These are phyloP conservation scores for Dicorynia guianensis DNA, from an alignment of 306 rosid genomes.

Conservation along the genomic window DNA sequence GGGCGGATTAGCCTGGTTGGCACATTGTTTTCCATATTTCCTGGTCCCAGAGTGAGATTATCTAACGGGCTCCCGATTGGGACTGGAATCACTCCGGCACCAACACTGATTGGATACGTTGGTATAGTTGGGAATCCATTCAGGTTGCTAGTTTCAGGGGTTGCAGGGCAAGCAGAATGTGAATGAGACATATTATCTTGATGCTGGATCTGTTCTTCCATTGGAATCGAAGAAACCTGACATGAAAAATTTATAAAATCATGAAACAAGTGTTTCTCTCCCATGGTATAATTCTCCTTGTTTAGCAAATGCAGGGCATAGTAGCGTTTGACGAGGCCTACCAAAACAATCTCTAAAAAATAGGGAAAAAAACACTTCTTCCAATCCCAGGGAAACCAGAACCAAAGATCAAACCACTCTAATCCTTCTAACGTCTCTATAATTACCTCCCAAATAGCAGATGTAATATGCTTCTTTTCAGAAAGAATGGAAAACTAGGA, in stretches of 20 bases:
- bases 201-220: constrained; percentile 71
- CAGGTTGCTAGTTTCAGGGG: constrained; percentile 55
- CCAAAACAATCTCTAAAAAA: no score
- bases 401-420: constrained; percentile 12
- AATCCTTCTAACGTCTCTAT: constrained; percentile 13
- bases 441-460: constrained; percentile 1
- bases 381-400: constrained; percentile 16
- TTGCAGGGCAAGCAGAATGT: constrained; percentile 50
- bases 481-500: constrained; percentile 9
- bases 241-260: constrained; percentile 30
- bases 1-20: constrained; percentile 51
- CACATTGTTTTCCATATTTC: constrained; percentile 46
- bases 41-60: constrained; percentile 61
- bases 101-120: constrained; percentile 52
- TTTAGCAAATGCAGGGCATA: not conserved
- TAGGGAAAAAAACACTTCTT: constrained; percentile 13
- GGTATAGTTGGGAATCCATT: constrained; percentile 60
- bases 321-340: not conserved
- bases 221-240: constrained; percentile 72
- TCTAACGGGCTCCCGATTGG: constrained; percentile 57
- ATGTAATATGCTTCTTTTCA: not conserved
- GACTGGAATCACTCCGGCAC: constrained; percentile 48
- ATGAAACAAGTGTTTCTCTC: constrained; percentile 21
- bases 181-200: constrained; percentile 62
- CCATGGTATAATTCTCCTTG: not conserved